Base-by-base conservation (phyloP, 805 yeast species). In the Candida chilensis region DNA sequence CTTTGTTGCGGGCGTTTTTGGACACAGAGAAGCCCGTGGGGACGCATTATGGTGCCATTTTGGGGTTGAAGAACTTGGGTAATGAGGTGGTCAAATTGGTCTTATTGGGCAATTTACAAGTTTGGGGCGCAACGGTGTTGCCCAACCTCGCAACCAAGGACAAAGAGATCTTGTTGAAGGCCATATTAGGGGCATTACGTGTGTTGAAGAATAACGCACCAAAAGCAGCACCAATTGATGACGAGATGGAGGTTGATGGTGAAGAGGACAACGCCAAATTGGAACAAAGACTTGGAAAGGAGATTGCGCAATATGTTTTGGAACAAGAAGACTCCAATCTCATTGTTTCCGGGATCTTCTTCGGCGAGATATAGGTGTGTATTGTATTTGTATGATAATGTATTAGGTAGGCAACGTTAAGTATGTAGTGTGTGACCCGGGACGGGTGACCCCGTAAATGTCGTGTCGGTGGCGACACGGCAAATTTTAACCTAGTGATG, bases 41-140 rank as follows among this genome's bases (percentile, higher is more conserved):
- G 2, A 86, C 97, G 0, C 86, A 87, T 37, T 92, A 82, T 44
- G 99, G 99, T 22, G 79, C 96, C 4, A 69, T 94, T 18, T 70
- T 74, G 29, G 98, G 97, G 5, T 67, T 92, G 44, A 71, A 74
- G 33, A 85, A 80, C 13, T 58, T 92, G 45, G 98, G 96, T 3
- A 63, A 78, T 4, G 97, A 92, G 54, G 94, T 92, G 7, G 72
- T 90, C 21, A 71, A 95, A 40, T 78, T 90, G 27, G 71, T 85
- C 1, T 66, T 92, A 32, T 61, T 90, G 22, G 96, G 96, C 0
- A 92, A 92, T 51, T 55, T 90, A 36, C 71, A 76, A 39, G 74
- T 78, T 34, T 92, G 98, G 98, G 63, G 75, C 11, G 63, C 60
- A 29, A 66, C 72, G 35, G 78, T 81, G 2, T 56, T 79, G 27